A percentile compares a stretch with the other conserved stretches of the same genome.
phyloP scores from a whole-genome alignment of 2,329 filamentous ascomycete species.

The Knufia petricola region DNA sequence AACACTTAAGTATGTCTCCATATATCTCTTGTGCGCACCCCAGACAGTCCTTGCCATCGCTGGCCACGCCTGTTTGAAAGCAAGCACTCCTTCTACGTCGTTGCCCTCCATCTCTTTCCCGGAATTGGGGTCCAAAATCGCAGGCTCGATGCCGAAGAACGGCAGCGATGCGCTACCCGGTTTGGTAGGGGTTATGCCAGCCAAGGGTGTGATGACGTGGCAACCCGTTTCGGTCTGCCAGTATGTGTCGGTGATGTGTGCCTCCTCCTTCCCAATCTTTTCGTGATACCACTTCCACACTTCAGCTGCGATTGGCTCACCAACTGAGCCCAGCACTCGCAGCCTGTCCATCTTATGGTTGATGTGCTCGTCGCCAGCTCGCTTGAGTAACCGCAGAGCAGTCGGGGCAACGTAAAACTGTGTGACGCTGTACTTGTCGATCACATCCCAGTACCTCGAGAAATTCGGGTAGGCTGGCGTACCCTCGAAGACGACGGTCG shows the following conservation, averaged over 20 bases:
- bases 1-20: constrained; percentile 96
- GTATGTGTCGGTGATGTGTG: constrained; percentile 94
- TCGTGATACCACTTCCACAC: constrained; percentile 99
- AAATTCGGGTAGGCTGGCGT: constrained; percentile 97
- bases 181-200: constrained; percentile 90
- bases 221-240: constrained; percentile 99
- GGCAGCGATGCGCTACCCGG: constrained; percentile 90
- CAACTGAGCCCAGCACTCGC: constrained; percentile 84
- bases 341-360: constrained; percentile 82
- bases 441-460: constrained; percentile 97
- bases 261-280: constrained; percentile 82
- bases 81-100: constrained; percentile 91
- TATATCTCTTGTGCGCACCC: constrained; percentile 94
- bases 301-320: constrained; percentile 93
- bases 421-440: constrained; percentile 87
- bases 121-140: constrained; percentile 92
- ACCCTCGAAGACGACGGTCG: constrained; percentile 95
- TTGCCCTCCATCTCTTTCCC: constrained; percentile 90
- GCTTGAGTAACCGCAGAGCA: constrained; percentile 84
- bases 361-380: constrained; percentile 86
- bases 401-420: constrained; percentile 99
- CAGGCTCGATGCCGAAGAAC: constrained; percentile 97
- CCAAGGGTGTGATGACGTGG: constrained; percentile 87
- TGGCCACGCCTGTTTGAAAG: constrained; percentile 96
- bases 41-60: constrained; percentile 98